phyloP scores from a whole-genome alignment of 768 basidiomycete species.

The Termitomyces bulborhizus region DNA sequence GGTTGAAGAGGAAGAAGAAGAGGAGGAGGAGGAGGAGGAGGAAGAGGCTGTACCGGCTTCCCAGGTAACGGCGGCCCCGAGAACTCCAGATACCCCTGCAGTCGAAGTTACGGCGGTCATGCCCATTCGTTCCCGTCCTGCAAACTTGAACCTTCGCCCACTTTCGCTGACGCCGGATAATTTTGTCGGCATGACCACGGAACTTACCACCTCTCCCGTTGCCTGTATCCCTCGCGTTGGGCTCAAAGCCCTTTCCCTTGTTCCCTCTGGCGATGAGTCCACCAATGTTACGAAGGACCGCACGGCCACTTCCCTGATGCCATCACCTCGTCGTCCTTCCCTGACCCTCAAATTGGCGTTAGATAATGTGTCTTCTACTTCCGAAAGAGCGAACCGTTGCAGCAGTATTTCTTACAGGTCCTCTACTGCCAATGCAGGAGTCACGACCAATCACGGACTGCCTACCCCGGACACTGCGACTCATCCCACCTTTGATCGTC shows the following conservation, averaged over 20 bases:
- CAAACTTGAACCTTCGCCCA: conserved; percentile 61
- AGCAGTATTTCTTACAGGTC: conserved; percentile 76
- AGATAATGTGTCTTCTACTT: conserved; percentile 19
- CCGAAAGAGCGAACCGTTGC: conserved; percentile 34
- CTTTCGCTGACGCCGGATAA: conserved; percentile 60
- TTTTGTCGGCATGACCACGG: conserved; percentile 28
- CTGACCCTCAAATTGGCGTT: conserved; percentile 30
- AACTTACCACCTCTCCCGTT: conserved; percentile 47
- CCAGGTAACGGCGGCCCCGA: conserved; percentile 21
- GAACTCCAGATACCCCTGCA: conserved; percentile 24
- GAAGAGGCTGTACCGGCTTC: conserved; percentile 22
- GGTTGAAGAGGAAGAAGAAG: conserved; percentile 84
- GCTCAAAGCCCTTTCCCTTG: conserved; percentile 49
- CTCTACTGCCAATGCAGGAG: conserved; percentile 38
- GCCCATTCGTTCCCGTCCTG: conserved; percentile 54
- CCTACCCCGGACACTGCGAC: conserved; percentile 74
- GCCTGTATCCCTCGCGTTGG: conserved; percentile 45
- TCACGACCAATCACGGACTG: conserved; percentile 33
- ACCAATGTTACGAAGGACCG: conserved; percentile 22
- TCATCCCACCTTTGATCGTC: conserved; percentile 40
- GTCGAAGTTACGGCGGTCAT: conserved; percentile 29
- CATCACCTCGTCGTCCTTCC: conserved; percentile 25
- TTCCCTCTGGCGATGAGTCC: conserved; percentile 26
- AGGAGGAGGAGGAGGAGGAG: conserved; percentile 22
- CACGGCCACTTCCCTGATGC: conserved; percentile 24